Percentiles rank a stretch among this genome's conserved stretches.
phyloP scores from a whole-genome alignment of 768 basidiomycete species.

The Tubosaeta brunneosetosa region DNA sequence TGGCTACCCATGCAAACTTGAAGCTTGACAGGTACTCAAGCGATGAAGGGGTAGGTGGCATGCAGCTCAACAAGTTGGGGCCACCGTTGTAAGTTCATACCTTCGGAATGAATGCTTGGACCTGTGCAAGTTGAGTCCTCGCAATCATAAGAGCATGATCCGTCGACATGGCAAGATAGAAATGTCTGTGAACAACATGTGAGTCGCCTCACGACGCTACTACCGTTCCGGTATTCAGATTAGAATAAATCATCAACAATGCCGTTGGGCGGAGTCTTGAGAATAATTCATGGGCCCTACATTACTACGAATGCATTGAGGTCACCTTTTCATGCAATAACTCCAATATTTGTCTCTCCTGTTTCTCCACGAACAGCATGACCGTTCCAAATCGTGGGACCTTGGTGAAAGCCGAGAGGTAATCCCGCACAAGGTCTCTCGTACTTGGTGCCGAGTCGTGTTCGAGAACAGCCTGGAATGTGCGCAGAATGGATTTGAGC shows the following conservation, averaged over 20 bases:
- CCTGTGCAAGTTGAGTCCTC: not conserved
- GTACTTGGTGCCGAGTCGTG: slow-evolving; percentile 9
- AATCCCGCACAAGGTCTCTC: slow-evolving; percentile 35
- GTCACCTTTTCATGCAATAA: slow-evolving; percentile 40
- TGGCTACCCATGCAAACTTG: no score
- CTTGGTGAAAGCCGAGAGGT: slow-evolving; percentile 47
- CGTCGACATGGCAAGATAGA: not conserved
- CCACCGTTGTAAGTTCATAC: no score
- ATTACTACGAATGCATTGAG: slow-evolving; percentile 2
- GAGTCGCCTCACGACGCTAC: not conserved
- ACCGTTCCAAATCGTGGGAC: slow-evolving; percentile 65
- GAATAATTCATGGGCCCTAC: not conserved
- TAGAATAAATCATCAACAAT: not conserved
- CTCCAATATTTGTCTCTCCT: slow-evolving; percentile 48
- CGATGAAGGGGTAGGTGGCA: no score
- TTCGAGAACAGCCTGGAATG: slow-evolving; percentile 37
- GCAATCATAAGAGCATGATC: no score
- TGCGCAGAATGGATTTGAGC: slow-evolving; percentile 53
- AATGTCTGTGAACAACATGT: not conserved
- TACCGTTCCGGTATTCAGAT: not conserved
- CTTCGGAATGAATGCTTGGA: not conserved
- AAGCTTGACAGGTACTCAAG: no score
- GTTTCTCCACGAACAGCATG: slow-evolving; percentile 52
- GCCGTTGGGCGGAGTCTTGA: not conserved
- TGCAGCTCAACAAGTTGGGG: no score